These are phyloP conservation scores for Stachybotrys elegans DNA, from an alignment of 2,329 filamentous ascomycete genomes.

Conservation along the genomic window DNA sequence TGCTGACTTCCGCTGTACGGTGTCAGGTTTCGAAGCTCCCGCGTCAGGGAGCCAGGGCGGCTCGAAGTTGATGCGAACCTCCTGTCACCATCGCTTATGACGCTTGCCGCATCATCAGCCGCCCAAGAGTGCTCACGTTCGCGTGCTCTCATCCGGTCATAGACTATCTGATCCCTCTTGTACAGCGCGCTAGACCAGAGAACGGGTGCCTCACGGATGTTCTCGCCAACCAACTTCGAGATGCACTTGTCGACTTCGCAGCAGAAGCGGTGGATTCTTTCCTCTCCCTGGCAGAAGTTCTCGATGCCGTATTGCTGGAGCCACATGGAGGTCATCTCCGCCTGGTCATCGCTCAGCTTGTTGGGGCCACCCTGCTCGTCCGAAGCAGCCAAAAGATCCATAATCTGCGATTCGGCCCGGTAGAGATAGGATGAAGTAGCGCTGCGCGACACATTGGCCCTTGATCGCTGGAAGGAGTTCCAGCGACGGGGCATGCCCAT, in stretches of 20 bases:
- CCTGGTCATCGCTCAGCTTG: slow-evolving; percentile 93
- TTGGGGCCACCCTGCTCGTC: slow-evolving; percentile 85
- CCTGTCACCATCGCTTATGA: slow-evolving; percentile 51
- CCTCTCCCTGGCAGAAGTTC: slow-evolving; percentile 92
- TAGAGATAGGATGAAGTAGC: slow-evolving; percentile 62
- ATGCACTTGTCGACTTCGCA: slow-evolving; percentile 86
- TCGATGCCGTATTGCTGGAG: slow-evolving; percentile 76
- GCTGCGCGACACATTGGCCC: slow-evolving; percentile 41
- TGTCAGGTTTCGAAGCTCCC: slow-evolving; percentile 54
- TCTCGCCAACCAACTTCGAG: slow-evolving; percentile 78
- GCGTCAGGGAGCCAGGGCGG: slow-evolving; percentile 46
- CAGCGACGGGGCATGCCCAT: slow-evolving; percentile 69
- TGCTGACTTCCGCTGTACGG: slow-evolving; percentile 62
- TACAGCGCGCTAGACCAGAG: slow-evolving; percentile 92
- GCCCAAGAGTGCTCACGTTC: slow-evolving; percentile 43
- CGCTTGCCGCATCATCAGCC: slow-evolving; percentile 46
- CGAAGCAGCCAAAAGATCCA: slow-evolving; percentile 79
- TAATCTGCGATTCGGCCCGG: slow-evolving; percentile 76
- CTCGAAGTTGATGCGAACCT: slow-evolving; percentile 37
- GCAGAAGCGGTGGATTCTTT: slow-evolving; percentile 89
- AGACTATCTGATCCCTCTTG: slow-evolving; percentile 64
- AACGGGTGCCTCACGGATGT: slow-evolving; percentile 77
- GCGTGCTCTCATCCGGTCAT: slow-evolving; percentile 40
- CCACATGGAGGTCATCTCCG: slow-evolving; percentile 80
- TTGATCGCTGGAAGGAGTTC: slow-evolving; percentile 44